Conservation (phyloP, 1,284 basidiomycete genomes). For the Cryptococcus sp. region DNA sequence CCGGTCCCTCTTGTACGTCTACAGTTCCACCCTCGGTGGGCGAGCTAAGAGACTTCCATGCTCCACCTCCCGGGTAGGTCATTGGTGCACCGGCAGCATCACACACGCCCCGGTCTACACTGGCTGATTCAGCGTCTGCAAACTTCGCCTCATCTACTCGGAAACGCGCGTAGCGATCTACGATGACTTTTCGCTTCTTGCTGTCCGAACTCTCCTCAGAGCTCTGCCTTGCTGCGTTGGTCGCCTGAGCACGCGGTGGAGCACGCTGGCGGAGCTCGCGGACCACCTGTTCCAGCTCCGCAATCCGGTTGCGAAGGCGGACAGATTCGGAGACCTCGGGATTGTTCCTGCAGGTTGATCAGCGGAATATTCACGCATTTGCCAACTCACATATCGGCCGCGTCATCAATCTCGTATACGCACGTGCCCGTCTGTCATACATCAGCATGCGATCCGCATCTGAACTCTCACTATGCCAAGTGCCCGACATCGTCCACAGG, state of each 20-base stretch:
- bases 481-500: slow-evolving; percentile 84
- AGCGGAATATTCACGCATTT: neutral
- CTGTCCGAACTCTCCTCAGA: slow-evolving; percentile 14
- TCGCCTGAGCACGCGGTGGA: slow-evolving; percentile 7
- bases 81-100: slow-evolving; percentile 25
- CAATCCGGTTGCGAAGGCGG: slow-evolving; percentile 76
- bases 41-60: neutral
- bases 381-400: slow-evolving; percentile 66
- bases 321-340: slow-evolving; percentile 79
- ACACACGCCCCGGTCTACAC: no score
- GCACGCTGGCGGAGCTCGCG: slow-evolving; percentile 60
- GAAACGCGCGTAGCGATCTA: slow-evolving; percentile 50
- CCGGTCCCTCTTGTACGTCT: slow-evolving; percentile 2
- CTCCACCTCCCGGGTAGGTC: neutral
- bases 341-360: slow-evolving; percentile 63
- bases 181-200: slow-evolving; percentile 46
- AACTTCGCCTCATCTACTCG: slow-evolving; percentile 48
- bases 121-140: slow-evolving; percentile 11
- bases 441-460: neutral
- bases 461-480: slow-evolving; percentile 41
- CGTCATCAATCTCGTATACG: slow-evolving; percentile 88
- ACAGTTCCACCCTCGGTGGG: neutral
- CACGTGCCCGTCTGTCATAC: slow-evolving; percentile 74
- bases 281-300: slow-evolving; percentile 84
- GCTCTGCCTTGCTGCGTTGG: neutral